Base-by-base conservation (phyloP, 371 early-diverging fungal species). In the Globomyces sp. region DNA sequence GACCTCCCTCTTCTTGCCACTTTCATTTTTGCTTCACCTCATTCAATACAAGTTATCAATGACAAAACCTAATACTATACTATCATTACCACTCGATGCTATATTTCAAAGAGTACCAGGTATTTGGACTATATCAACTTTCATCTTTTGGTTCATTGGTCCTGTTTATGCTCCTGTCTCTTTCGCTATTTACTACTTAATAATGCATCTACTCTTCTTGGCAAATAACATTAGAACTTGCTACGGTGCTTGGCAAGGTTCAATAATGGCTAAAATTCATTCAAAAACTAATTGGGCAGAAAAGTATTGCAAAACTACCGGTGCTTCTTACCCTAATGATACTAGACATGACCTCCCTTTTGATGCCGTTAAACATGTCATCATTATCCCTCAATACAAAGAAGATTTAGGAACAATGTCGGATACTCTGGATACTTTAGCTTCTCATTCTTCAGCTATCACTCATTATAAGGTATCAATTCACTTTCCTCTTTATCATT, bases 371-470 rank as follows among this genome's bases (percentile, higher is more conserved):
- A 5, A 55, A 5, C 84, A 88, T 63, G 80, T 84, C 40, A 79
- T 88, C 70, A 76, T 88, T 61, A 73, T 88, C 47, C 88, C 88
- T 13, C 85, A 88, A 59, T 88, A 88, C 71, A 70, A 80, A 59
- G 88, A 86, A 69, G 47, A 39, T 39, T 13, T 70, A 50, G 74
- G 68, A 6, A 71, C 71, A 39, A 67, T 75, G 39, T 61, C 49
- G 57, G 75, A 73, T 63, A 73, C 75, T 9, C 55, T 75, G 34
- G 75, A 72, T 51, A 53, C 65, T 42, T 57, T 75, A 37, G 73
- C 73, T 41, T 57, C 60, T 9, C 75, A 75, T 47, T 10, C 58
- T n/a, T 5, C 41, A 44, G 75, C 73, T 1, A 2, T 53, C 1
- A 55, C 65, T 13, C 57, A 69, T 34, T 75, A 75, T 67, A 70